phyloP scores from a whole-genome alignment of 306 rosid species.

The Quercus engelmannii region DNA sequence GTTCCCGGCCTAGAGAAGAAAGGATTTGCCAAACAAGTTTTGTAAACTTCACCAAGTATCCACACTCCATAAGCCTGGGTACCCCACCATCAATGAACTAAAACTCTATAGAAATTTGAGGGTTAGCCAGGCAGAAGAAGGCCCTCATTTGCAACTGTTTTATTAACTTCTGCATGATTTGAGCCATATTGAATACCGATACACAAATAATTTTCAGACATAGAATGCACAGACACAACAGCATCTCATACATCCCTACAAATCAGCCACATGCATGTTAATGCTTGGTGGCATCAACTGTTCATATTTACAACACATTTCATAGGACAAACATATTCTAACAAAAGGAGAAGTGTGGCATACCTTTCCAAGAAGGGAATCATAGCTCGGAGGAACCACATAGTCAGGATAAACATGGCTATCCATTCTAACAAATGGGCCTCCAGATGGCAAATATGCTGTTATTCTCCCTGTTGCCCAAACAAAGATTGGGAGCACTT shows the following conservation, averaged over 20 bases:
- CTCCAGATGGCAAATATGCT: conserved; percentile 93
- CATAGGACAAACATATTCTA: background rate
- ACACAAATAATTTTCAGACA: background rate
- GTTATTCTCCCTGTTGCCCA: conserved; percentile 86
- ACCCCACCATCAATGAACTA: background rate
- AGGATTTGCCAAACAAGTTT: background rate
- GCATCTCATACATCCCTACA: background rate
- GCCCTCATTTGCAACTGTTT: background rate
- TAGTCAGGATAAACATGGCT: conserved; percentile 96
- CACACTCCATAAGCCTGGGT: background rate
- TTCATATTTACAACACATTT: background rate
- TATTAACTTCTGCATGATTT: background rate
- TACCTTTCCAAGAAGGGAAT: conserved; percentile 96
- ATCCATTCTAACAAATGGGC: conserved; percentile 99
- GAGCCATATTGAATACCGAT: background rate
- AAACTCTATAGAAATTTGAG: background rate
- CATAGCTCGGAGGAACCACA: conserved; percentile 98
- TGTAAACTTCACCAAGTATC: background rate
- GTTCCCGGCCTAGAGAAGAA: background rate
- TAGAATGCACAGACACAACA: background rate
- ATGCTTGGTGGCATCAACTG: background rate
- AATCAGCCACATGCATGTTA: background rate
- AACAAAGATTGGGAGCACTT: conserved; percentile 4
- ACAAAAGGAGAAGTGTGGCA: conserved; percentile 10
- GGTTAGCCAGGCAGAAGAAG: conserved; percentile 2